Conservation (phyloP, 176 grass and related monocot genomes). For the Cymbopogon citratus region DNA sequence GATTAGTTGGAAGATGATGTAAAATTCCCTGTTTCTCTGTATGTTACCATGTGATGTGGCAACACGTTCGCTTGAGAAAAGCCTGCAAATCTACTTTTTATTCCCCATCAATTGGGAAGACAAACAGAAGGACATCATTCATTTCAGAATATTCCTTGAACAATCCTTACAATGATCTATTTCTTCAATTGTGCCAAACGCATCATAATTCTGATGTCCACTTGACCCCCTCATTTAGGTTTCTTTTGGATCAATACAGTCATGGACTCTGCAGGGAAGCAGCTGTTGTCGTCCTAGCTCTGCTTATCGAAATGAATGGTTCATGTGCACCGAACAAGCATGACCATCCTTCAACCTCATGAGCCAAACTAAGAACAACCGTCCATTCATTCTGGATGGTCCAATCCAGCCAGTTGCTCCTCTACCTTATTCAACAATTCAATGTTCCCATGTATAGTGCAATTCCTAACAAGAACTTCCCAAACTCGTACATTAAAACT, state of each 20-base stretch:
- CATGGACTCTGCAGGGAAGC: neutral
- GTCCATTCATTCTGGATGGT: neutral
- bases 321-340: slow-evolving; percentile 15
- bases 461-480: slow-evolving; percentile 42
- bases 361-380: neutral
- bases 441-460: neutral
- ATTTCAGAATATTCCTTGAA: slow-evolving; percentile 6
- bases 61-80: neutral
- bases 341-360: neutral
- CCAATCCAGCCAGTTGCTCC: slow-evolving; percentile 9
- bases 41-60: neutral
- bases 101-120: neutral
- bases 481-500: slow-evolving; percentile 32
- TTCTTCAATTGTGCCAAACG: neutral
- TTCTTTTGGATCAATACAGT: neutral
- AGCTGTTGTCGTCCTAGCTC: neutral
- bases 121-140: neutral
- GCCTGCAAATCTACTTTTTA: neutral
- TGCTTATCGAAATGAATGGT: slow-evolving; percentile 21
- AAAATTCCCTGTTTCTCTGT: slow-evolving; percentile 5
- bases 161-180: neutral
- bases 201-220: neutral
- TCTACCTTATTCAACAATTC: slow-evolving; percentile 27
- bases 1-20: slow-evolving; percentile 3
- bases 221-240: neutral